These are phyloP conservation scores for Biancaea sappan DNA, from an alignment of 306 rosid species.

Conservation along the genomic window DNA sequence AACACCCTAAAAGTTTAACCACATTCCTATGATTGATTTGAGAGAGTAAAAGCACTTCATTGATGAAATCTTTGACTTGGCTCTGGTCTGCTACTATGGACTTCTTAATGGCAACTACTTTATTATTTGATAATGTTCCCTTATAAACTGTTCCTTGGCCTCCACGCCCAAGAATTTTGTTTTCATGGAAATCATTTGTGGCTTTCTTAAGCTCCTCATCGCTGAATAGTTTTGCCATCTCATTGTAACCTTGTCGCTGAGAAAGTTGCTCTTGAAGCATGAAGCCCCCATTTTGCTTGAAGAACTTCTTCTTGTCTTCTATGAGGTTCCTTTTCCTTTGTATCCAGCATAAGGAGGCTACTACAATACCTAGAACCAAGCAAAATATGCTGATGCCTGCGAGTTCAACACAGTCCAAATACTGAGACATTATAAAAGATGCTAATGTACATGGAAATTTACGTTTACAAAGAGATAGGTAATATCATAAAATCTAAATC, in stretches of 20 bases:
- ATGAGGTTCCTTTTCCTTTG: background rate
- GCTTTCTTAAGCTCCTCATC: background rate
- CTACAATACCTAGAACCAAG: conserved; percentile 3
- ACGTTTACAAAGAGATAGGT: too few relatives aligned
- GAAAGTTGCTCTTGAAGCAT: background rate
- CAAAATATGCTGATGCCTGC: background rate
- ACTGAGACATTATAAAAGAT: too few relatives aligned
- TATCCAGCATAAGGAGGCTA: conserved; percentile 4
- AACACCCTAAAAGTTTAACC: conserved; percentile 22
- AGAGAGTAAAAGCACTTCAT: conserved; percentile 18
- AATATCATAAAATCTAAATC: too few relatives aligned
- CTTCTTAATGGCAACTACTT: conserved; percentile 27
- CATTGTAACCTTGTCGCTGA: background rate
- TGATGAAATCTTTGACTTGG: conserved; percentile 16
- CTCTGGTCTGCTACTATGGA: conserved; percentile 1
- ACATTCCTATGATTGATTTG: conserved; percentile 32
- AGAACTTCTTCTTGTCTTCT: background rate
- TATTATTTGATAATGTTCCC: background rate
- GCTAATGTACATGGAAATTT: too few relatives aligned
- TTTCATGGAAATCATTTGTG: conserved; percentile 12
- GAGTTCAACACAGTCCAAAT: background rate
- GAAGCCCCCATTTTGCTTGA: conserved; percentile 15
- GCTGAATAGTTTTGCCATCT: background rate
- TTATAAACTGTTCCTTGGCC: conserved; percentile 26
- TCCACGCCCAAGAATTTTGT: conserved; percentile 21